Evolutionary conservation across 768 basidiomycete genomes (phyloP).

Genomic region (Termitomyces sp.): DNA sequence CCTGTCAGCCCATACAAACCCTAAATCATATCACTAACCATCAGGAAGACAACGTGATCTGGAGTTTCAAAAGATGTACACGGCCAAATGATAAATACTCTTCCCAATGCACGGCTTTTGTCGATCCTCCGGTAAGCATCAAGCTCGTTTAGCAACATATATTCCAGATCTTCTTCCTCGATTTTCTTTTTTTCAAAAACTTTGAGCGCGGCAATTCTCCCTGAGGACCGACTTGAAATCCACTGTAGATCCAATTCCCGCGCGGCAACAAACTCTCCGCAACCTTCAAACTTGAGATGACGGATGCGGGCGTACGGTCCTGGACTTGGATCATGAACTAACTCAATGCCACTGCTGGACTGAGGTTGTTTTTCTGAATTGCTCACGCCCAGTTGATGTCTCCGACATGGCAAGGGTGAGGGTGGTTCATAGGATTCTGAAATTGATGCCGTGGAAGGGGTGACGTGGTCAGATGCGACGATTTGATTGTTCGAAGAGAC

Average conservation of each 20-base stretch:
- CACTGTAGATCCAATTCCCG: not conserved
- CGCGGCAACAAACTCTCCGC: not conserved
- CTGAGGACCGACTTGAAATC: not conserved
- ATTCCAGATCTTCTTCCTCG: not conserved
- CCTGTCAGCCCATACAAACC: not conserved
- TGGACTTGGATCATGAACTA: not conserved
- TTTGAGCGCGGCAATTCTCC: not conserved
- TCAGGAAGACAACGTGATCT: not conserved
- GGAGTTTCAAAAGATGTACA: not conserved
- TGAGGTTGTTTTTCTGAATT: not conserved
- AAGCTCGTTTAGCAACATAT: not conserved
- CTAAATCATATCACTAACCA: not conserved
- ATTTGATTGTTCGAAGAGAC: not conserved
- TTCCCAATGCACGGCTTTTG: not conserved
- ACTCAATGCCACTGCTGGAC: not conserved
- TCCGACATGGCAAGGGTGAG: not conserved
- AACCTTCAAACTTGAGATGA: not conserved
- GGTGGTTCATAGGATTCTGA: too few relatives aligned
- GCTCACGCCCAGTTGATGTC: not conserved
- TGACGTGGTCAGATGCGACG: not conserved
- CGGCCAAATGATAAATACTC: not conserved
- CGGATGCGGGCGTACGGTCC: not conserved
- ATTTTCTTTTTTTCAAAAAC: not conserved
- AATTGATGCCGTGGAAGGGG: not conserved
- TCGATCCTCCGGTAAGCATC: not conserved